Evolutionary conservation across 352 stramenopile species (phyloP).

Genomic region (Halophytophthora batemanensis): DNA sequence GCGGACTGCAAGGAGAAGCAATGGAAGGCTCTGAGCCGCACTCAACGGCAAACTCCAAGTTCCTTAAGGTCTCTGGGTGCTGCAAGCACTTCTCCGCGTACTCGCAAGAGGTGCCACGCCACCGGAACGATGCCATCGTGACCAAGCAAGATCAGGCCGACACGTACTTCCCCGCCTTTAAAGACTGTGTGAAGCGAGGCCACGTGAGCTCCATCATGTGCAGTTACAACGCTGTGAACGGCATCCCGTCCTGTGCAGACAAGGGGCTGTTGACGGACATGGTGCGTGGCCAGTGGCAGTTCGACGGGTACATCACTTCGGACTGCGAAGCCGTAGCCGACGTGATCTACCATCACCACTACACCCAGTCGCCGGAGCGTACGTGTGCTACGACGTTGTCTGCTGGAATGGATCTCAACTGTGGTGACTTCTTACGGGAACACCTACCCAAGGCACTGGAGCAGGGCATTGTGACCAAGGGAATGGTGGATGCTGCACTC

Average conservation of each 20-base stretch:
- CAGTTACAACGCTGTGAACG: constrained; percentile 94
- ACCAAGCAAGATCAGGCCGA: constrained; percentile 84
- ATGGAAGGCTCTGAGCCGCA: constrained; percentile 18
- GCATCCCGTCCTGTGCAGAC: constrained; percentile 88
- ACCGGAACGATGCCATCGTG: constrained; percentile 88
- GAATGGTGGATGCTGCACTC: constrained; percentile 64
- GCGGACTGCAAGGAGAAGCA: constrained; percentile 72
- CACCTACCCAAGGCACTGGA: constrained; percentile 65
- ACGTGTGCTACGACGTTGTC: constrained; percentile 58
- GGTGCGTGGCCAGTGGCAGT: constrained; percentile 83
- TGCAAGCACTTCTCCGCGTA: constrained; percentile 95
- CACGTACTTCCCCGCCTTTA: constrained; percentile 88
- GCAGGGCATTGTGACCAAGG: constrained; percentile 54
- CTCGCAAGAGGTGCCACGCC: constrained; percentile 71
- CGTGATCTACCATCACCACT: constrained; percentile 75
- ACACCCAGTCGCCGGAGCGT: constrained; percentile 54
- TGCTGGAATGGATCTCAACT: constrained; percentile 86
- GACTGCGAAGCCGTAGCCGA: constrained; percentile 90
- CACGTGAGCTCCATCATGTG: constrained; percentile 91
- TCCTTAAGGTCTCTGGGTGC: constrained; percentile 79
- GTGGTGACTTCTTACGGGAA: constrained; percentile 60
- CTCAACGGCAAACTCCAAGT: constrained; percentile 12
- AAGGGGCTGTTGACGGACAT: constrained; percentile 68
- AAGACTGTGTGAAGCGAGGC: constrained; percentile 76
- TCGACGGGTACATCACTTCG: constrained; percentile 91